A percentile compares a stretch with the other conserved stretches of the same genome.
These are phyloP conservation scores for Batkoa obscura DNA, from an alignment of 371 early-diverging fungal genomes.

Conservation along the genomic window DNA sequence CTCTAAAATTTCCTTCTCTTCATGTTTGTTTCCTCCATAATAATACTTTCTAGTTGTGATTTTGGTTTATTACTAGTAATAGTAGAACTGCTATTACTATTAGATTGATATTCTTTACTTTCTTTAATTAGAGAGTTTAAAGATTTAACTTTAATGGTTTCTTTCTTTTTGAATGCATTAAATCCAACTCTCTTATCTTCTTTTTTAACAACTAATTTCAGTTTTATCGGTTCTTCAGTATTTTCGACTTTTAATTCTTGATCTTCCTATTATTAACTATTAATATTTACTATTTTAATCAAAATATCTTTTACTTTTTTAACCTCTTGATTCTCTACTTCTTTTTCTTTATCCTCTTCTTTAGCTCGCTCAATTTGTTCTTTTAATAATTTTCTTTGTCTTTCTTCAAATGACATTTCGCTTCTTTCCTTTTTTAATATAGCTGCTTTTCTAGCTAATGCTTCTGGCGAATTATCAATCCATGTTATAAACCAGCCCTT, in stretches of 20 bases:
- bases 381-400: conserved; percentile 47
- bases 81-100: not conserved
- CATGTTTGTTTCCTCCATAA: no score
- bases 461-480: conserved; percentile 81
- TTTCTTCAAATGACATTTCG: conserved; percentile 67
- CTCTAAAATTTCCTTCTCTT: no score
- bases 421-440: conserved; percentile 60
- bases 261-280: not conserved
- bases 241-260: not conserved
- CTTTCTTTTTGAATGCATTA: not conserved
- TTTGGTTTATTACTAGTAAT: not conserved
- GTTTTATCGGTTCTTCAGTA: not conserved
- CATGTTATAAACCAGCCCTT: conserved; percentile 79
- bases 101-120: not conserved
- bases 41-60: not conserved
- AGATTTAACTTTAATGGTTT: not conserved
- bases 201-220: not conserved
- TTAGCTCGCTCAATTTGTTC: conserved; percentile 67
- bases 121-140: not conserved
- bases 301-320: no score
- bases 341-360: conserved; percentile 22
- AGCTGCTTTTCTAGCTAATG: conserved; percentile 60
- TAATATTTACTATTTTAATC: not conserved
- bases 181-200: not conserved
- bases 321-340: conserved; percentile 13